Percentiles rank a stretch among this genome's conserved stretches.
Conservation (phyloP, 106 monocot genomes). For the Ottelia alismoides region DNA sequence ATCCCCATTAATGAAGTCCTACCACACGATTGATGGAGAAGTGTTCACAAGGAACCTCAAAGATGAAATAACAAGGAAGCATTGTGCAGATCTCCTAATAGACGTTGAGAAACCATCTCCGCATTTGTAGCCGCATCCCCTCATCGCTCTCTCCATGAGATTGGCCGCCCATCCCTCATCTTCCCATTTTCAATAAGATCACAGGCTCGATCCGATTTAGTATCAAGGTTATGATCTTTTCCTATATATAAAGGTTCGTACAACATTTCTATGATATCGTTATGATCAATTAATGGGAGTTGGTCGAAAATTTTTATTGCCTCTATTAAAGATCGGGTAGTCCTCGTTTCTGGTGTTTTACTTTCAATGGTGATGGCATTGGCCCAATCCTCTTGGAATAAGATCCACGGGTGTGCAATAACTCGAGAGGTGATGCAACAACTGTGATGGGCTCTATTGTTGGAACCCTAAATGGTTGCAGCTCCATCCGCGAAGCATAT, state of each 20-base stretch:
- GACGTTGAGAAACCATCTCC: no score
- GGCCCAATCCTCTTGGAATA: no score
- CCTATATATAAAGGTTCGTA: not conserved
- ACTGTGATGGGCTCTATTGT: no score
- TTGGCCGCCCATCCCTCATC: not conserved
- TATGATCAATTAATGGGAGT: not conserved
- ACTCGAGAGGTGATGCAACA: no score
- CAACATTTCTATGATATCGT: conserved; percentile 1
- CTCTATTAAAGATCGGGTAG: not conserved
- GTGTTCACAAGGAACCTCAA: no score
- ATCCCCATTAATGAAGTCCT: no score
- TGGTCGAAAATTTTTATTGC: not conserved
- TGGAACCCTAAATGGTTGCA: no score
- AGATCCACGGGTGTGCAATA: no score
- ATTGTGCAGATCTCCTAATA: no score
- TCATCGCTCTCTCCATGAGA: not conserved
- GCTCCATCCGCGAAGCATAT: no score
- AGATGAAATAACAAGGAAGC: no score
- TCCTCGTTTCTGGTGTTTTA: not conserved
- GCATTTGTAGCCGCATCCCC: conserved; percentile 5
- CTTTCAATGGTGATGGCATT: conserved; percentile 1
- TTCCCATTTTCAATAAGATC: not conserved
- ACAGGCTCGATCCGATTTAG: not conserved
- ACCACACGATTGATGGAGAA: no score
- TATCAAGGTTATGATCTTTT: not conserved